These are phyloP conservation scores for Pseudogymnoascus sp. DNA, from an alignment of 2,329 filamentous ascomycete species.

Conservation along the genomic window DNA sequence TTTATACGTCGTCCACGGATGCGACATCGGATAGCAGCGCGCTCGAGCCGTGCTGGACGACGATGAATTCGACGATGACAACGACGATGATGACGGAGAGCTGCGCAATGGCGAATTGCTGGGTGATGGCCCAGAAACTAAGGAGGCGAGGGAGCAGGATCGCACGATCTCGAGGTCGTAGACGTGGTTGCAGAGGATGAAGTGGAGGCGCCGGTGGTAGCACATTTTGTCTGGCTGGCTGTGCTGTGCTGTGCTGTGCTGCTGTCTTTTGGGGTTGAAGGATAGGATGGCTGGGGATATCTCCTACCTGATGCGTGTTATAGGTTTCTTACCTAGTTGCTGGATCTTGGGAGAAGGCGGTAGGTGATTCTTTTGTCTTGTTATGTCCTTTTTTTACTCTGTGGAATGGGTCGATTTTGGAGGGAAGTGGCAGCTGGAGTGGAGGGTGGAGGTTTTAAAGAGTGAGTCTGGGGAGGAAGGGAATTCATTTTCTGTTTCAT, in stretches of 20 bases:
- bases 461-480: not conserved
- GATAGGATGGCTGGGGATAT: not conserved
- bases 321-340: not conserved
- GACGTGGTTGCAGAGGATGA: conserved; percentile 48
- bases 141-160: conserved; percentile 20
- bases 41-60: not conserved
- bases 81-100: no score
- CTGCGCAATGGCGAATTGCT: no score
- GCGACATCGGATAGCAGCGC: not conserved
- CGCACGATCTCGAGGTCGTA: conserved; percentile 28
- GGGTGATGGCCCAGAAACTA: no score
- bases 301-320: no score
- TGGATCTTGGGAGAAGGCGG: not conserved
- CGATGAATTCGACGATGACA: no score
- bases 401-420: not conserved
- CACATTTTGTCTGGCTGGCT: not conserved
- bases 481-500: not conserved
- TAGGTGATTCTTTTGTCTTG: not conserved
- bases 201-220: conserved; percentile 45
- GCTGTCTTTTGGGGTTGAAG: not conserved
- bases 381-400: not conserved
- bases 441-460: not conserved
- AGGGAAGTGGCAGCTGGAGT: no score
- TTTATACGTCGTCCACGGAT: conserved; percentile 1
- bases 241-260: not conserved